A percentile compares a stretch with the other conserved stretches of the same genome.
These are phyloP conservation scores for Microdochium bolleyi DNA, from an alignment of 2,329 filamentous ascomycete genomes.

Conservation along the genomic window DNA sequence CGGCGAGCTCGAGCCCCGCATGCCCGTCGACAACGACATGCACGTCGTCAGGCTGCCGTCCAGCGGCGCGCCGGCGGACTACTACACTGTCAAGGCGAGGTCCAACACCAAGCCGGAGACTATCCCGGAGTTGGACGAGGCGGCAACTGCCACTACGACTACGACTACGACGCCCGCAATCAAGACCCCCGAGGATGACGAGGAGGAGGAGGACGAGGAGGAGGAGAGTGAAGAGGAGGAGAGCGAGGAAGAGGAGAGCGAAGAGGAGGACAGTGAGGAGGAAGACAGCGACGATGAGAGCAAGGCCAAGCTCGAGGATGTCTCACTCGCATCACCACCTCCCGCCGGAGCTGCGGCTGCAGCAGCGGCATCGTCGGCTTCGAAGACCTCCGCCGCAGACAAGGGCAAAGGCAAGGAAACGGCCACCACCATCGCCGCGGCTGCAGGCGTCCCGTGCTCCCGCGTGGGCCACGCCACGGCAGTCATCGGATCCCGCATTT, in stretches of 20 bases:
- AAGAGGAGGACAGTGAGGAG: not conserved
- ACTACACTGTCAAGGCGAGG: conserved; percentile 45
- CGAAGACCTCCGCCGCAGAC: conserved; percentile 4
- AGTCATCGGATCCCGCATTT: conserved; percentile 61
- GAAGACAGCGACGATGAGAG: conserved; percentile 8
- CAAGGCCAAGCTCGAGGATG: conserved; percentile 22
- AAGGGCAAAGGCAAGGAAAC: conserved; percentile 32
- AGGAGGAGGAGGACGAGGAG: conserved; percentile 7
- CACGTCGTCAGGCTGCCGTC: conserved; percentile 56
- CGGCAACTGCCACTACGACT: too few species aligned
- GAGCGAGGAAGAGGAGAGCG: conserved; percentile 3
- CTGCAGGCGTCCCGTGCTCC: conserved; percentile 48
- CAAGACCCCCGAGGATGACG: conserved; percentile 4
- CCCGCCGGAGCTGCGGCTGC: conserved; percentile 9
- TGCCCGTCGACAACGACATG: conserved; percentile 66
- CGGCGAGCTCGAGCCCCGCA: conserved; percentile 58
- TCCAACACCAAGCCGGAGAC: conserved; percentile 10
- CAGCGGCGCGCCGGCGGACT: conserved; percentile 50
- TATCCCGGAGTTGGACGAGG: conserved; percentile 7
- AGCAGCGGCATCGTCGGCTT: too few species aligned
- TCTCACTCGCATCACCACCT: conserved; percentile 27
- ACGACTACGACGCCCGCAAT: not conserved
- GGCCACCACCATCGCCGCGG: conserved; percentile 9
- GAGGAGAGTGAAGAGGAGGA: conserved; percentile 7
- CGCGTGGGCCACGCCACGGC: conserved; percentile 68